Evolutionary conservation across 75 land plant species (phyloP).

Genomic region (Isoetes taiwanensis): DNA sequence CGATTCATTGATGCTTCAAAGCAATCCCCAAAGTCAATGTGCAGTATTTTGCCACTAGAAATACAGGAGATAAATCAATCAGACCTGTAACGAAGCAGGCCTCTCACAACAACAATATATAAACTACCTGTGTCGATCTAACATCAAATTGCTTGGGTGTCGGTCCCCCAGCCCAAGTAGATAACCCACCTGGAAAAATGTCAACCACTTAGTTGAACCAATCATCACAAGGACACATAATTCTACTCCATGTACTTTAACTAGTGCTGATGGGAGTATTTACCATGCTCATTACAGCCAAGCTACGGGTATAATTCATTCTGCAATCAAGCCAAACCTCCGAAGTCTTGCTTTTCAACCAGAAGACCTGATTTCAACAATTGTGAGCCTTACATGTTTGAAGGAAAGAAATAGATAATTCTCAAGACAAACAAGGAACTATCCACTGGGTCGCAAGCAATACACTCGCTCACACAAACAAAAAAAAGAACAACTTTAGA

Average conservation of each 20-base stretch:
- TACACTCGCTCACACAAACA: no score
- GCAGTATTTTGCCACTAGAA: constrained; percentile 93
- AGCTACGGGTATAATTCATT: constrained; percentile 92
- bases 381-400: no score
- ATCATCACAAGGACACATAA: not conserved
- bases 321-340: constrained; percentile 94
- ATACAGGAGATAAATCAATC: no score
- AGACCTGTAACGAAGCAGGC: no score
- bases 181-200: constrained; percentile 80
- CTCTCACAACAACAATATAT: no score
- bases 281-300: constrained; percentile 99
- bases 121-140: constrained; percentile 76
- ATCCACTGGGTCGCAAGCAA: no score
- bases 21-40: constrained; percentile 99
- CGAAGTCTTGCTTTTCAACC: constrained; percentile 96
- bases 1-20: constrained; percentile 99
- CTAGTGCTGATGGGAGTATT: constrained; percentile 5
- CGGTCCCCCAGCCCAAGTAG: constrained; percentile 95
- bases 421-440: no score
- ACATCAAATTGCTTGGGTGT: constrained; percentile 98
- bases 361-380: constrained; percentile 89
- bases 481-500: no score
- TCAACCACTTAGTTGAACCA: no score
- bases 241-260: not conserved
- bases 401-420: no score